Base-by-base conservation (phyloP, 768 basidiomycete species). In the Melanogaster broomeanus region DNA sequence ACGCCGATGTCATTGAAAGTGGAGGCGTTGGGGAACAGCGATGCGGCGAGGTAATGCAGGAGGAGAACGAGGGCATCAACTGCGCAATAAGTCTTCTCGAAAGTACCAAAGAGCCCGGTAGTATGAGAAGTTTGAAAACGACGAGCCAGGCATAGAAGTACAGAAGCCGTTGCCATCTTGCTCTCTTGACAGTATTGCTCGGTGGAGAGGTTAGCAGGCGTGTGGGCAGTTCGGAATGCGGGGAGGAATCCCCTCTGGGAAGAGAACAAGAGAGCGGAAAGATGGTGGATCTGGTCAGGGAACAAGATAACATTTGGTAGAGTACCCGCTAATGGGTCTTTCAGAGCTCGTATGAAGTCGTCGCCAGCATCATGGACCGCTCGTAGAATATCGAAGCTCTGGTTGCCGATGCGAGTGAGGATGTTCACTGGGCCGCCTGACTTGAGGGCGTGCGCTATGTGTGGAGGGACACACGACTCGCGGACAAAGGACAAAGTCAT, bases 1-100 rank as follows among this genome's bases (percentile, higher is more conserved):
- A 80, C 77, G 16, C 79, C 79, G 27, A 79, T 72, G 49, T 80
- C 79, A 56, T 80, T 80, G 64, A 74, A 72, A 21, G 74, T 75
- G 25, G 75, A 74, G 2, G 79, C 71, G 12, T 72, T 71, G 5
- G 77, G 77, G 52, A 67, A 67, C 31, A 79, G 65, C 1, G 76
- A 69, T 1, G 78, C 63, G 0, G 79, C 75, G 22, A 79, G 58
- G 59, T 80, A 80, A 55, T 80, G 79, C 43, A 80, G 64, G 39
- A 80, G 46, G 9, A 80, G 69, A 40, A 72, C 61, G 27, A 80
- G 56, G 2, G 73, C 71, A 18, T 72, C 67, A 21, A 67, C 68
- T 10, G 68, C 60, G 21, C 66, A 67, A 40, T 73, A 61, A 1
- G 63, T 58, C 34, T 63, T 68, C 18, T 53, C 55, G 35, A 61